Base-by-base conservation (phyloP, 768 basidiomycete genomes). In the Mycena venus region DNA sequence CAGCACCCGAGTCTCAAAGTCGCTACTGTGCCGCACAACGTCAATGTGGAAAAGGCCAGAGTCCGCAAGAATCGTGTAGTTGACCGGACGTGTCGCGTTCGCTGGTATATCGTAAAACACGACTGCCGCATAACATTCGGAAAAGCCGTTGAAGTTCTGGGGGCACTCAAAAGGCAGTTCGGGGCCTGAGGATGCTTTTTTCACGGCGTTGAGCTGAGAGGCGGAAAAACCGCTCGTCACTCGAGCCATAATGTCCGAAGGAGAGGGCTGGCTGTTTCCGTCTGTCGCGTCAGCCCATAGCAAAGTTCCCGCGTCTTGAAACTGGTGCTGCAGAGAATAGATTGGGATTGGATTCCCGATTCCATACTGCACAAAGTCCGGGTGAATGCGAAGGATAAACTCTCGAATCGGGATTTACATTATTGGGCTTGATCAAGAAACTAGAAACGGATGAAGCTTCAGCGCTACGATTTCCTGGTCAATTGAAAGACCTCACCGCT, bases 1-100 rank as follows among this genome's bases (percentile, higher is more conserved):
- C 21, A 96, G 79, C 34, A 94, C 86, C 56, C 92, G 84, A 65
- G 84, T 84, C 80, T 95, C 93, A 75, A 92, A 91, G 81, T 94
- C 93, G 72, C 93, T 92, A 4, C 83, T 88, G 78, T 94, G 94
- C 23, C 85, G 83, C 25, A 86, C 84, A 0, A 94, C 94, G 76
- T 96, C 89, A 74, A 95, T 89, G 73, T 90, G 89, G 25, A 80
- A 76, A 21, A 95, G 83, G 14, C 94, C 94, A 4, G 84, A 87
- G 80, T 95, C 95, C 0, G 90, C 92, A 40, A 87, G 84, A 67
- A 95, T 88, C 0, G 93, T 95, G 80, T 95, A 96, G 72, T 92
- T 91, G 75, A 94, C 78, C 9, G 88, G 82, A 12, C 71, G 80
- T n/a, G 79, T 78, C 21, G 78, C 70, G 70, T 77, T 79, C 0